phyloP scores from a whole-genome alignment of 108 stramenopile species.

The Seminavis robusta region DNA sequence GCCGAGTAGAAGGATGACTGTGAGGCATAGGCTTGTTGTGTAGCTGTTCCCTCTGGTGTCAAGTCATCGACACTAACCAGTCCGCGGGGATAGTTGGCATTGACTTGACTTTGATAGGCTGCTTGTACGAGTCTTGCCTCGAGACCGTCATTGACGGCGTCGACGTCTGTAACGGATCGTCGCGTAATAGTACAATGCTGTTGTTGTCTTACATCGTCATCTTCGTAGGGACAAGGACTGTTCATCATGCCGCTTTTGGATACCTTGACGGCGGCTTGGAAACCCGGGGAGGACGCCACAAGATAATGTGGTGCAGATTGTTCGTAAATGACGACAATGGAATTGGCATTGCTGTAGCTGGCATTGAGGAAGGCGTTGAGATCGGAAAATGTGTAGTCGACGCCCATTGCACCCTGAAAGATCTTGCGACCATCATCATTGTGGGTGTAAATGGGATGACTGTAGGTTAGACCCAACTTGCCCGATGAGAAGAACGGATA shows the following conservation, averaged over 20 bases:
- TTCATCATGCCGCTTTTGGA: neutral
- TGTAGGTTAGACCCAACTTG: slow-evolving; percentile 31
- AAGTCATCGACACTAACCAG: slow-evolving; percentile 11
- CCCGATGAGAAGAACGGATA: slow-evolving; percentile 26
- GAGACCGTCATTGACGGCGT: too few species aligned
- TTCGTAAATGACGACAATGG: slow-evolving; percentile 31
- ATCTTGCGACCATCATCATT: slow-evolving; percentile 14
- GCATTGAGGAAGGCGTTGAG: slow-evolving; percentile 19
- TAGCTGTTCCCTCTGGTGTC: neutral
- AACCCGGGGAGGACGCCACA: slow-evolving; percentile 34
- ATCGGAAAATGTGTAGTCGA: slow-evolving; percentile 28
- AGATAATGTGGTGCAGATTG: slow-evolving; percentile 31
- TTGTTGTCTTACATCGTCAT: too few species aligned
- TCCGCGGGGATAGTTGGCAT: slow-evolving; percentile 14
- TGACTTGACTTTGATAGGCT: slow-evolving; percentile 17
- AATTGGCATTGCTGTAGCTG: slow-evolving; percentile 15
- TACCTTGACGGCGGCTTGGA: slow-evolving; percentile 11
- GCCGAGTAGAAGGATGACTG: slow-evolving; percentile 23
- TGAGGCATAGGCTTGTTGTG: slow-evolving; percentile 5
- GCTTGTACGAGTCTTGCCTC: too few species aligned
- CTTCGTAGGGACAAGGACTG: neutral
- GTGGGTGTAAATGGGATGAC: slow-evolving; percentile 30
- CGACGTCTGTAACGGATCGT: slow-evolving; percentile 6
- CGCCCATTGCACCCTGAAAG: slow-evolving; percentile 39
- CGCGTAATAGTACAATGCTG: slow-evolving; percentile 6